These are phyloP conservation scores for Rhizophagus sp. DNA, from an alignment of 192 early-diverging fungal genomes.

Conservation along the genomic window DNA sequence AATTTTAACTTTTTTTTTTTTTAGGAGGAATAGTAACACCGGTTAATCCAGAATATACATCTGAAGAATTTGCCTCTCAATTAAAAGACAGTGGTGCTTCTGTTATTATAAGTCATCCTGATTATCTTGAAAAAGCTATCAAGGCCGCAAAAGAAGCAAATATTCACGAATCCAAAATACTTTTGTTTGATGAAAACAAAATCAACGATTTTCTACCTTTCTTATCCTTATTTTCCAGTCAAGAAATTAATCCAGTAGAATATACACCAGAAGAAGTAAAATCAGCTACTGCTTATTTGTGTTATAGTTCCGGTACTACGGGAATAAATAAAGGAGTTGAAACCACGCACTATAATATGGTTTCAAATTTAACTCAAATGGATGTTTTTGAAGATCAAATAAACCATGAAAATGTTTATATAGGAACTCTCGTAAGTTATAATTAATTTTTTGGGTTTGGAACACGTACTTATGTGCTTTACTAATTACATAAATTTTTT, in stretches of 20 bases:
- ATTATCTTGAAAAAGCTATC: slow-evolving; percentile 36
- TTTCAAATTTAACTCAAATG: slow-evolving; percentile 71
- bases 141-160: slow-evolving; percentile 36
- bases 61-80: slow-evolving; percentile 74
- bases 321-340: slow-evolving; percentile 86
- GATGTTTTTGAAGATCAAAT: slow-evolving; percentile 44
- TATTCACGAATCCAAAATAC: slow-evolving; percentile 41
- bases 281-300: slow-evolving; percentile 56
- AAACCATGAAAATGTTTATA: slow-evolving; percentile 33
- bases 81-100: slow-evolving; percentile 68
- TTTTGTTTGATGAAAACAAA: slow-evolving; percentile 46
- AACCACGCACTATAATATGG: slow-evolving; percentile 80
- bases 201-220: slow-evolving; percentile 39
- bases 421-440: slow-evolving; percentile 50
- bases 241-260: slow-evolving; percentile 32
- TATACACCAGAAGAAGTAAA: slow-evolving; percentile 30
- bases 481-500: slow-evolving; percentile 49
- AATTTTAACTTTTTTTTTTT: slow-evolving; percentile 22
- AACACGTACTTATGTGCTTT: slow-evolving; percentile 67
- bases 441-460: slow-evolving; percentile 38
- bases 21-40: slow-evolving; percentile 69
- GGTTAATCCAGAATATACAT: slow-evolving; percentile 81
- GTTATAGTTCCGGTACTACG: slow-evolving; percentile 68
- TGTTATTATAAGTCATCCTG: slow-evolving; percentile 57
- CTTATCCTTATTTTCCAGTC: slow-evolving; percentile 29